phyloP scores from a whole-genome alignment of 768 basidiomycete species.

The Pluteus cervinus region DNA sequence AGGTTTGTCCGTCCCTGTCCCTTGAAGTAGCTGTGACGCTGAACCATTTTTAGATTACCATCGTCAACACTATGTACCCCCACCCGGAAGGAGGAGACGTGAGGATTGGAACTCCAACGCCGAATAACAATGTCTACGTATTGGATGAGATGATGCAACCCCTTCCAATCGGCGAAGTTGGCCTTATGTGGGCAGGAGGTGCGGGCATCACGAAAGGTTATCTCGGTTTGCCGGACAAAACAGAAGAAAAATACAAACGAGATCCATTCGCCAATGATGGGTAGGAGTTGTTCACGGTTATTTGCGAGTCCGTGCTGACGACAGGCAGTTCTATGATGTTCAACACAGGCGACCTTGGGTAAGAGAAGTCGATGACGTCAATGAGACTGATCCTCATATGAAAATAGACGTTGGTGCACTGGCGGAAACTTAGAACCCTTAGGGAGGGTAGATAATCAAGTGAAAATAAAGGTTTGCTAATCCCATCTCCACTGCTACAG shows the following conservation, averaged over 20 bases:
- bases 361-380: slow-evolving; percentile 6
- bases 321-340: slow-evolving; percentile 49
- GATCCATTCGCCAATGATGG: slow-evolving; percentile 48
- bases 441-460: slow-evolving; percentile 57
- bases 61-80: slow-evolving; percentile 50
- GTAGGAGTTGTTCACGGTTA: slow-evolving; percentile 20
- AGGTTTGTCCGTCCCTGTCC: slow-evolving; percentile 23
- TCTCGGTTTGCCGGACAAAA: slow-evolving; percentile 49
- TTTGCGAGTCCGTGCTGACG: slow-evolving; percentile 2
- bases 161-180: slow-evolving; percentile 29
- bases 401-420: slow-evolving; percentile 36
- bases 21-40: slow-evolving; percentile 1
- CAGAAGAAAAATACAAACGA: slow-evolving; percentile 38
- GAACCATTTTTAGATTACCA: slow-evolving; percentile 34
- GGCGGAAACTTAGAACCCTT: slow-evolving; percentile 53
- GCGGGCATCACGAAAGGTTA: slow-evolving; percentile 52
- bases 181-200: slow-evolving; percentile 60
- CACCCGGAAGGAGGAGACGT: slow-evolving; percentile 34
- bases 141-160: slow-evolving; percentile 32
- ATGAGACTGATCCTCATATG: slow-evolving; percentile 2
- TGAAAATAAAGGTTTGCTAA: slow-evolving; percentile 48
- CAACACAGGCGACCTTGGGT: slow-evolving; percentile 57
- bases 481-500: neutral
- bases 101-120: slow-evolving; percentile 47
- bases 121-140: slow-evolving; percentile 43